phyloP scores from a whole-genome alignment of 2,329 filamentous ascomycete genomes.

The Coniochaeta pulveracea region DNA sequence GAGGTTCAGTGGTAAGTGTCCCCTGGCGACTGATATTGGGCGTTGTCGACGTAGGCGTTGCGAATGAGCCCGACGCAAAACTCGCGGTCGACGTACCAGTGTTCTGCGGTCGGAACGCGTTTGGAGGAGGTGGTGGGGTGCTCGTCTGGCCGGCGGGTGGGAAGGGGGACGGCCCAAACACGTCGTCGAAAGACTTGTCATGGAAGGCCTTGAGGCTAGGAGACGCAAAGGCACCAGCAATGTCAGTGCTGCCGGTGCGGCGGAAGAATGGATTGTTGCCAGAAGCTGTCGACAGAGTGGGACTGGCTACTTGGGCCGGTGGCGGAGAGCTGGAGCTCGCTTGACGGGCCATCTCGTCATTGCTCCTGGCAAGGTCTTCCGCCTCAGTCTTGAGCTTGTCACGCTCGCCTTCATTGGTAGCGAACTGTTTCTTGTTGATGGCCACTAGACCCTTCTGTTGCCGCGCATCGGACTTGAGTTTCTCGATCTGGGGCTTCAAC shows the following conservation, averaged over 20 bases:
- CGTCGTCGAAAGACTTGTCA: conserved; percentile 70
- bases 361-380: conserved; percentile 53
- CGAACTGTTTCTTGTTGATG: conserved; percentile 96
- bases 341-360: conserved; percentile 45
- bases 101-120: conserved; percentile 51
- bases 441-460: conserved; percentile 94
- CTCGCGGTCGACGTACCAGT: conserved; percentile 45
- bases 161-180: conserved; percentile 63
- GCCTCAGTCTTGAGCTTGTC: conserved; percentile 80
- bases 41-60: conserved; percentile 47
- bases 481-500: conserved; percentile 84
- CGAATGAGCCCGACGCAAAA: conserved; percentile 30
- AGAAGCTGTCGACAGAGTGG: conserved; percentile 55
- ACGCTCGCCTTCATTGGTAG: conserved; percentile 77
- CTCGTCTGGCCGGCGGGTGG: conserved; percentile 23
- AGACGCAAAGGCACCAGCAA: conserved; percentile 41
- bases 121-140: conserved; percentile 35
- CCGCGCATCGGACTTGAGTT: conserved; percentile 79
- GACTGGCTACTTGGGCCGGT: conserved; percentile 50
- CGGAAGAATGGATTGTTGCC: conserved; percentile 95
- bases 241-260: conserved; percentile 49
- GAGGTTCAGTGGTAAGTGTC: conserved; percentile 45
- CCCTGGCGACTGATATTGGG: conserved; percentile 51
- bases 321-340: conserved; percentile 38
- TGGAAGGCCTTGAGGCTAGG: conserved; percentile 35